Conservation (phyloP, 2,329 filamentous ascomycete species). For the Grosmannia huntii region DNA sequence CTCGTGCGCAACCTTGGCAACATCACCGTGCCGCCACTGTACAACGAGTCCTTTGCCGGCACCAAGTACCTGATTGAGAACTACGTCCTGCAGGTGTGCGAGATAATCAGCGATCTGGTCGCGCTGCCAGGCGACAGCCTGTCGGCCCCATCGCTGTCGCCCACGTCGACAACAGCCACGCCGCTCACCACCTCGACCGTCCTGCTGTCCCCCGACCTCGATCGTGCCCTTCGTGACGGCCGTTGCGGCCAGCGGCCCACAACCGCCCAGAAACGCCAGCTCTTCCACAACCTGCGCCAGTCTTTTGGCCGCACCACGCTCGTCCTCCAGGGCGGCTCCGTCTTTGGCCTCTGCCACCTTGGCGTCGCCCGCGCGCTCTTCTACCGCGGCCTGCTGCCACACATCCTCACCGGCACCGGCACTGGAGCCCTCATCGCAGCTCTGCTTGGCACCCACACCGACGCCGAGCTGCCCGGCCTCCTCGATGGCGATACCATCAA, state of each 20-base stretch:
- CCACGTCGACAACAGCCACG: no score
- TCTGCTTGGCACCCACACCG: slow-evolving; percentile 73
- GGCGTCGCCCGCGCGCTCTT: slow-evolving; percentile 84
- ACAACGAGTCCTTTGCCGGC: slow-evolving; percentile 73
- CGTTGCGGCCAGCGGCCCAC: slow-evolving; percentile 1
- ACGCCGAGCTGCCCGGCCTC: slow-evolving; percentile 68
- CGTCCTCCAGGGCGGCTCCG: slow-evolving; percentile 78
- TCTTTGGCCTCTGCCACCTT: slow-evolving; percentile 82
- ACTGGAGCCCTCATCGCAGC: slow-evolving; percentile 85
- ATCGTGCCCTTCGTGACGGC: slow-evolving; percentile 9
- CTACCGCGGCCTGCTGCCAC: slow-evolving; percentile 64
- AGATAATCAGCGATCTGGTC: slow-evolving; percentile 66
- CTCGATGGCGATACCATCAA: slow-evolving; percentile 72
- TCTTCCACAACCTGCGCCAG: slow-evolving; percentile 76
- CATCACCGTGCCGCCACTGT: slow-evolving; percentile 69
- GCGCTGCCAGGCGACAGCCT: slow-evolving; percentile 38
- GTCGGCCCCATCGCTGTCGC: neutral
- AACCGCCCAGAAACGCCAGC: slow-evolving; percentile 51
- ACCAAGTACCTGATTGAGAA: slow-evolving; percentile 87
- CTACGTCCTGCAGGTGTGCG: slow-evolving; percentile 75
- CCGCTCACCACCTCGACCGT: no score
- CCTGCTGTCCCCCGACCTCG: slow-evolving; percentile 8
- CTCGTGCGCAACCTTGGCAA: slow-evolving; percentile 81
- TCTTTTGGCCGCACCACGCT: slow-evolving; percentile 79
- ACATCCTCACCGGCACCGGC: slow-evolving; percentile 83